Evolutionary conservation across 192 early-diverging fungal species (phyloP), one percentile per base, ranked within the genome.

Genomic region (Kappamyces sp.): DNA sequence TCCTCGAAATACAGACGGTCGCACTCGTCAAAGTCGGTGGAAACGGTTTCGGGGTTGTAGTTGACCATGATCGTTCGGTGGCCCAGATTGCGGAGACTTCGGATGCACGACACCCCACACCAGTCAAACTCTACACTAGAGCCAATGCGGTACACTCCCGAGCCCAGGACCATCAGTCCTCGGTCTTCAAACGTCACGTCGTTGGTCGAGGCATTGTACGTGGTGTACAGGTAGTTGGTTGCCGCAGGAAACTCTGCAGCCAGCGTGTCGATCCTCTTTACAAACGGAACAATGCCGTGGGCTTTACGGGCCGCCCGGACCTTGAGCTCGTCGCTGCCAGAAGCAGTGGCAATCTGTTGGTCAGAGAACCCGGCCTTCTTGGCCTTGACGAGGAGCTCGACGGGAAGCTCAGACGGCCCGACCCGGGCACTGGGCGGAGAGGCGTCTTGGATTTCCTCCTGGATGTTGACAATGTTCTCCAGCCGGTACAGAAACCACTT

Each of bases 1-100:
- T 95, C 90, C 72, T 98, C 95, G 79, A 95, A 98, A 84, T 98
- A 98, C n/a, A 98, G 80, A 41, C 94, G 86, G 58, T 98, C 93
- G 70, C 89, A 91, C 74, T 98, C 94, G 75, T 95, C 94, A 67
- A 92, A 98, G 70, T 98, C 94, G 31, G 94, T 95, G 10, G 92
- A 95, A 31, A 98, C 94, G 1, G 94, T 98, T 71, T 98, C 94
- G 9, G 94, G 94, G 71, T 98, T 98, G 82, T 98, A 98, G 74
- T 98, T 98, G 62, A 98, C 85, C 93, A 95, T 96, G 12, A 98
- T 76, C 1, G 94, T 98, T 66, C 85, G 84, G 63, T 82, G 78
- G 51, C 90, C 89, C 34, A 89, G 63, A 37, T 80, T 66, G 35
- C 90, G 87, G 7, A 98, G 79, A n/a, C 82, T 83, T 55, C 89